Conservation (phyloP, 176 grass and related monocot species). For the Avena eriantha region DNA sequence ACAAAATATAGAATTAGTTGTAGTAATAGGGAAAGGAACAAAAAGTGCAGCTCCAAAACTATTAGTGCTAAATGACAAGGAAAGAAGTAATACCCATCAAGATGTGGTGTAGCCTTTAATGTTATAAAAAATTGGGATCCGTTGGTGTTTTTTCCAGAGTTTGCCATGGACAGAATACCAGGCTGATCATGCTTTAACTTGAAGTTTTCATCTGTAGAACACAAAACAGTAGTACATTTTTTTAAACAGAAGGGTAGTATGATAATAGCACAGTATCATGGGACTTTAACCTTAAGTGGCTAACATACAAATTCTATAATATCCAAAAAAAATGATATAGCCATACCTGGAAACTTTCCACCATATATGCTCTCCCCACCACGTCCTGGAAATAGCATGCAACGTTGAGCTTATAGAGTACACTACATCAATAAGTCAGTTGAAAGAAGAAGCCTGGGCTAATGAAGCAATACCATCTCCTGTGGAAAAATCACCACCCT, state of each 20-base stretch:
- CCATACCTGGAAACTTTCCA: conserved; percentile 75
- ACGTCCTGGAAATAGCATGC: conserved; percentile 85
- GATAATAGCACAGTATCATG: not conserved
- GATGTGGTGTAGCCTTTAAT: conserved; percentile 60
- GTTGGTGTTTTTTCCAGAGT: conserved; percentile 58
- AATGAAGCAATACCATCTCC: conserved; percentile 87
- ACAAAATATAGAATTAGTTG: conserved; percentile 4
- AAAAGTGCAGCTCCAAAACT: conserved; percentile 15
- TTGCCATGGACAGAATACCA: conserved; percentile 82
- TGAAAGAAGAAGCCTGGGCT: conserved; percentile 85
- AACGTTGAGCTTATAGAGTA: conserved; percentile 68
- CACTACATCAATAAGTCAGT: conserved; percentile 77
- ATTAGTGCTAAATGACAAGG: not conserved
- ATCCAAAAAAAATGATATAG: conserved; percentile 17
- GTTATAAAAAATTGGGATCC: conserved; percentile 81
- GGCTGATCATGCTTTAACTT: conserved; percentile 67
- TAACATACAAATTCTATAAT: conserved; percentile 12
- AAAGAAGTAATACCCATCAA: conserved; percentile 69
- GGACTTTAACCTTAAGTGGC: not conserved
- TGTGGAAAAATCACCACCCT: conserved; percentile 87
- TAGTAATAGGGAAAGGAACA: not conserved
- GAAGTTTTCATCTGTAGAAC: conserved; percentile 75
- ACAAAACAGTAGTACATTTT: conserved; percentile 29
- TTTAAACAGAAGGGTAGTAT: conserved; percentile 35
- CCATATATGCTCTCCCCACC: conserved; percentile 91